phyloP scores from a whole-genome alignment of 2,329 filamentous ascomycete genomes.

The Phoma sp. region DNA sequence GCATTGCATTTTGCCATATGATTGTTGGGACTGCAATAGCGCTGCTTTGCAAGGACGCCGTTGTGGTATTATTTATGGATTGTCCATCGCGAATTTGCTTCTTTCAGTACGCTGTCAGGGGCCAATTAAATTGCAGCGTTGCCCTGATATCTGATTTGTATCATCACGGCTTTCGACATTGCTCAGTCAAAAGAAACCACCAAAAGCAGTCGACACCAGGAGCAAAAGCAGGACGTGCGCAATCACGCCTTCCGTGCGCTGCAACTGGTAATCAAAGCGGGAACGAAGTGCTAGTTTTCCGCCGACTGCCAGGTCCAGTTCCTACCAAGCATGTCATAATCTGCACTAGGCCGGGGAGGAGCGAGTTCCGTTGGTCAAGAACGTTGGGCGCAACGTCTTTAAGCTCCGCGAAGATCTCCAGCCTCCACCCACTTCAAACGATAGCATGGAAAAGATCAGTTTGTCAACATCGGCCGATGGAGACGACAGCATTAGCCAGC shows the following conservation, averaged over 20 bases:
- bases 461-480: slow-evolving; percentile 5
- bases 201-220: background rate
- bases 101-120: background rate
- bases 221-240: background rate
- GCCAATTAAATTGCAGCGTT: background rate
- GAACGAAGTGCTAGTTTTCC: slow-evolving; percentile 3
- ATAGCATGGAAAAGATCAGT: slow-evolving; percentile 11
- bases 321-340: slow-evolving; percentile 4
- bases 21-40: slow-evolving; percentile 6
- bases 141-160: background rate
- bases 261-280: background rate
- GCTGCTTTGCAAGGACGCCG: background rate
- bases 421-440: slow-evolving; percentile 15
- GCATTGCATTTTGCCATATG: background rate
- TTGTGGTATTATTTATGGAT: background rate
- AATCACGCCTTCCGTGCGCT: no score
- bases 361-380: slow-evolving; percentile 6
- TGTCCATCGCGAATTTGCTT: background rate
- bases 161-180: background rate
- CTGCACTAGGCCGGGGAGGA: slow-evolving; percentile 8
- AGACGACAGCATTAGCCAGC: background rate
- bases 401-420: slow-evolving; percentile 5
- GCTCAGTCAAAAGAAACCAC: background rate
- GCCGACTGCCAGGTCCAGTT: slow-evolving; percentile 1
- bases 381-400: slow-evolving; percentile 11